Evolutionary conservation across 192 early-diverging fungal species (phyloP).

Genomic region (Coemansia reversa): DNA sequence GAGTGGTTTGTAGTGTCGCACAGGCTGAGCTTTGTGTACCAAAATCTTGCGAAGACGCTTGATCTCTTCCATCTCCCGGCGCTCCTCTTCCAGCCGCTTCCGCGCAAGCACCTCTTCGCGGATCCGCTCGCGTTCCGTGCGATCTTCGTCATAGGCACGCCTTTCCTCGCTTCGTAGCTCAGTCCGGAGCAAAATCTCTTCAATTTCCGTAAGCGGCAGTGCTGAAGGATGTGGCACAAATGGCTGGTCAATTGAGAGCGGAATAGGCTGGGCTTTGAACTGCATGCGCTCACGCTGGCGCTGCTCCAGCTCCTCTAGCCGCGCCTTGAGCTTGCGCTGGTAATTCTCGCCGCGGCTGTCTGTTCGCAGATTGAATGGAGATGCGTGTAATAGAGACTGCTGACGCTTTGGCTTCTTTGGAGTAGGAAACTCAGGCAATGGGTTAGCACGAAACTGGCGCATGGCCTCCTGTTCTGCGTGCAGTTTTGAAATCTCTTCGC

Average conservation of each 20-base stretch:
- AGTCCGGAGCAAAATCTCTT: conserved; percentile 55
- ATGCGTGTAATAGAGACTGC: conserved; percentile 51
- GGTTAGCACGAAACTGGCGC: conserved; percentile 58
- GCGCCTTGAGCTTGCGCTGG: conserved; percentile 42
- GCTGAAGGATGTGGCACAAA: conserved; percentile 62
- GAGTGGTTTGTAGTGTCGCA: conserved; percentile 55
- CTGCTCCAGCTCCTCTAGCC: conserved; percentile 51
- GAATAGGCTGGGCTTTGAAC: conserved; percentile 64
- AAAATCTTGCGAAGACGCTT: conserved; percentile 54
- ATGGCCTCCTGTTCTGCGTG: conserved; percentile 46
- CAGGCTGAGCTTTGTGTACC: conserved; percentile 64
- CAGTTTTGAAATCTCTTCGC: conserved; percentile 53
- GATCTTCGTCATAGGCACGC: conserved; percentile 62
- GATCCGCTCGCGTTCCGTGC: conserved; percentile 51
- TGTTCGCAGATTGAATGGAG: conserved; percentile 63
- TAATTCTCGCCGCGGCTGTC: conserved; percentile 56
- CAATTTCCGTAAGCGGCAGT: conserved; percentile 44
- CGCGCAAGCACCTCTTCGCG: conserved; percentile 58
- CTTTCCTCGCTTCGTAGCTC: conserved; percentile 67
- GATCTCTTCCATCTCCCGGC: conserved; percentile 59
- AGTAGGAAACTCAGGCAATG: conserved; percentile 57
- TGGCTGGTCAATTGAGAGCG: conserved; percentile 50
- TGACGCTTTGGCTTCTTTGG: conserved; percentile 43
- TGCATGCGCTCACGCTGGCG: conserved; percentile 34
- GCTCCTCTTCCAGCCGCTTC: conserved; percentile 54